These are phyloP conservation scores for Volvox carteri DNA, from an alignment of 163 green algal species.

Conservation along the genomic window DNA sequence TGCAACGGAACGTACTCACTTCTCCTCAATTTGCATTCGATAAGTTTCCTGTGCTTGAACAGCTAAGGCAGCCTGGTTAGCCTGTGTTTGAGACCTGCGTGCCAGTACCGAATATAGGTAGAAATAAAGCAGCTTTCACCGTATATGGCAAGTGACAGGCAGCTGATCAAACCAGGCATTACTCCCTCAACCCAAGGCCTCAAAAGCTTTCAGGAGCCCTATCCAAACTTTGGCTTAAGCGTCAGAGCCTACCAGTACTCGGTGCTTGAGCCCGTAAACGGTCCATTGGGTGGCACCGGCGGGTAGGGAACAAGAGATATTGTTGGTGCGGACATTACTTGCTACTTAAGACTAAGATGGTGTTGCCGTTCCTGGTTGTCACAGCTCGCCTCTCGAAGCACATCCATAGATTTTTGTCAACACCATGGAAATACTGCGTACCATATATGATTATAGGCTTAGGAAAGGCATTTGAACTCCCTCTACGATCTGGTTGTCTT, in stretches of 20 bases:
- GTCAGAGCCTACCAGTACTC: constrained; percentile 38
- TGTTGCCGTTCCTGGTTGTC: background rate
- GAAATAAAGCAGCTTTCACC: too few species aligned
- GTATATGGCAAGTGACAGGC: too few species aligned
- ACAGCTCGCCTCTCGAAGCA: background rate
- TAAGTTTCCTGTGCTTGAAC: background rate
- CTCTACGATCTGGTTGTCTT: too few species aligned
- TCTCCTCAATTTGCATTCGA: constrained; percentile 1
- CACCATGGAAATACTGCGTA: too few species aligned
- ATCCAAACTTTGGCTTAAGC: too few species aligned
- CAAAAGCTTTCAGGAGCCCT: too few species aligned
- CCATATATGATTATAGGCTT: too few species aligned
- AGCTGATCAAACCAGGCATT: background rate
- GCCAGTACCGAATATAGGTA: background rate
- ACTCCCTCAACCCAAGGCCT: background rate
- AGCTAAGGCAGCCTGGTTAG: background rate
- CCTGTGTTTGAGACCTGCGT: background rate
- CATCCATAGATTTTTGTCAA: background rate
- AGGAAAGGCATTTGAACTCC: too few species aligned
- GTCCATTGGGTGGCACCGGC: background rate
- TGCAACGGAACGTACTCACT: too few species aligned
- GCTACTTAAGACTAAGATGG: background rate
- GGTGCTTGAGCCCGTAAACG: constrained; percentile 32
- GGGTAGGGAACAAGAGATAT: constrained; percentile 9
- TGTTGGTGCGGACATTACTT: background rate